phyloP scores from a whole-genome alignment of 805 yeast species.

The Barnettozyma sucrosica region DNA sequence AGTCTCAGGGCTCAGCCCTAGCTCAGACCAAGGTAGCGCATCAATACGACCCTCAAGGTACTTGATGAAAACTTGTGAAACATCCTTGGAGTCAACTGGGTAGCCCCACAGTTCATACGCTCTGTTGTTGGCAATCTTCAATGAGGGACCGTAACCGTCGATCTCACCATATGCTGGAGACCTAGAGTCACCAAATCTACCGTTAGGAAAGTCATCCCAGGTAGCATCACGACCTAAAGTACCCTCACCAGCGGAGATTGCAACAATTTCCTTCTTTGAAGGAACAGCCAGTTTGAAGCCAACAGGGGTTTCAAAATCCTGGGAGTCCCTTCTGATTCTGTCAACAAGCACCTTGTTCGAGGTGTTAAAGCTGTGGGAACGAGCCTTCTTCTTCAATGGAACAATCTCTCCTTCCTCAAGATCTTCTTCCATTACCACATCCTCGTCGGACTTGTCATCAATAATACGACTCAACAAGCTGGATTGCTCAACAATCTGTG shows the following conservation, averaged over 20 bases:
- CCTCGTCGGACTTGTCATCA: conserved; percentile 36
- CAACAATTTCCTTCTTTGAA: conserved; percentile 55
- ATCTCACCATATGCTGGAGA: conserved; percentile 98
- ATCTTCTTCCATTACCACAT: conserved; percentile 28
- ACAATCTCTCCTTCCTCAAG: conserved; percentile 4
- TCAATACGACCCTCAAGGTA: conserved; percentile 72
- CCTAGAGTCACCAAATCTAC: conserved; percentile 90
- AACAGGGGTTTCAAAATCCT: conserved; percentile 21
- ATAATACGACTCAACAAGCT: conserved; percentile 45
- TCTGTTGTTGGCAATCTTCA: conserved; percentile 63
- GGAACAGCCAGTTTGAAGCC: conserved; percentile 26
- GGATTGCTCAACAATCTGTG: conserved; percentile 68
- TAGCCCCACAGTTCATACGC: conserved; percentile 78
- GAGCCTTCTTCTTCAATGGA: conserved; percentile 11
- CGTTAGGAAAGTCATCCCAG: conserved; percentile 97
- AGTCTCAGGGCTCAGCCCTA: conserved; percentile 82
- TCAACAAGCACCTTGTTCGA: conserved; percentile 38
- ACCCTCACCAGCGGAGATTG: conserved; percentile 81
- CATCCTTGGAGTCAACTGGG: conserved; percentile 55
- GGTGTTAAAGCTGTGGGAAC: conserved; percentile 25
- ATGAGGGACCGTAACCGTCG: conserved; percentile 92
- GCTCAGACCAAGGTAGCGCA: conserved; percentile 88
- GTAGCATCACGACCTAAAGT: conserved; percentile 82
- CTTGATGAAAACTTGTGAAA: conserved; percentile 59
- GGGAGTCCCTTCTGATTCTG: conserved; percentile 22